These are phyloP conservation scores for Citeromyces hawaiiensis DNA, from an alignment of 1,139 yeast genomes.

Conservation along the genomic window DNA sequence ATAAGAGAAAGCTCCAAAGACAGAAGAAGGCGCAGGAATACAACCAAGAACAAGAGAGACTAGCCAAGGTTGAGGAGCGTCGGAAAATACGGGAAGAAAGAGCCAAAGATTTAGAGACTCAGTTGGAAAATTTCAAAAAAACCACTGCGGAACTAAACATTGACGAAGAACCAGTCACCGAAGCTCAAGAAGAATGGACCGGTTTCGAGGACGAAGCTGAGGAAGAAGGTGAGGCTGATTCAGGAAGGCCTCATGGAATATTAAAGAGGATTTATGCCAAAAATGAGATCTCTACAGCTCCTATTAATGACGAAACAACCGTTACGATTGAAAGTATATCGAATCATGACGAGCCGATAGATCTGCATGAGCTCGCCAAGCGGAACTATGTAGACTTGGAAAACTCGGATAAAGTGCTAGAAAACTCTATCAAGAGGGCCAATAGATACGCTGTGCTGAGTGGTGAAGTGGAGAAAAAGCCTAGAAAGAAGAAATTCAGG, in stretches of 20 bases:
- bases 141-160: conserved; percentile 32
- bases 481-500: conserved; percentile 70
- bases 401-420: conserved; percentile 45
- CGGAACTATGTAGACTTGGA: conserved; percentile 51
- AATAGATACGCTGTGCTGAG: conserved; percentile 58
- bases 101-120: conserved; percentile 39
- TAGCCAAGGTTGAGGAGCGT: conserved; percentile 66
- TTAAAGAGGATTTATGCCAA: conserved; percentile 4
- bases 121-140: conserved; percentile 44
- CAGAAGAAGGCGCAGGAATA: conserved; percentile 74
- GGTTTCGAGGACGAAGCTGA: conserved; percentile 10
- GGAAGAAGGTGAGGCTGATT: conserved; percentile 16
- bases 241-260: conserved; percentile 7
- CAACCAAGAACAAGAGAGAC: conserved; percentile 63
- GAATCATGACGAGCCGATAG: conserved; percentile 18
- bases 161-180: conserved; percentile 19
- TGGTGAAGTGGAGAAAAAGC: conserved; percentile 22
- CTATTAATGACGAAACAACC: conserved; percentile 36
- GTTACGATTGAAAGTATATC: conserved; percentile 48
- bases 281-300: conserved; percentile 5
- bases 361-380: conserved; percentile 41
- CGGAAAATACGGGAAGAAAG: conserved; percentile 57
- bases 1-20: conserved; percentile 80
- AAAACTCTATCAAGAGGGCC: conserved; percentile 54
- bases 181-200: conserved; percentile 1